Evolutionary conservation across 2,329 filamentous ascomycete genomes (phyloP), one percentile per base, ranked within the genome.

Genomic region (Beauveria sp.): DNA sequence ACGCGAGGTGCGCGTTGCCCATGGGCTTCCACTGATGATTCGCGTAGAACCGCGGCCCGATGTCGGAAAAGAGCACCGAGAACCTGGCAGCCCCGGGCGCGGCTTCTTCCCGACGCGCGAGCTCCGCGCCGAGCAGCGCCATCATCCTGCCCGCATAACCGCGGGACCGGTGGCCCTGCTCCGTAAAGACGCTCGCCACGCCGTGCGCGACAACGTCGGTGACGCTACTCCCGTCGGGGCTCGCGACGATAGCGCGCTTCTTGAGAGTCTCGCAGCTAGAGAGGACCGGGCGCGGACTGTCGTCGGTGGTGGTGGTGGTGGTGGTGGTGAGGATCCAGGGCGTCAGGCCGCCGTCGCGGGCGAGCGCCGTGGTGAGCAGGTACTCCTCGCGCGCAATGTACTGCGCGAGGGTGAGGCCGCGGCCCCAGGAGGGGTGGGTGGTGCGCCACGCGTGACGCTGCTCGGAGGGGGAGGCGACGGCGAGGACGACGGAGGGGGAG

Each of bases 61-160:
- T 92, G 69, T 96, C 91, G 9, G 91, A 96, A 74, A 87, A 96
- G 9, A 97, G 79, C 8, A 96, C 83, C 0, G 90, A 93, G 73
- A 93, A 95, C 16, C 74, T 65, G 72, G 80, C 70, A 56, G 76
- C 74, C 28, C 69, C 67, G n/a, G 68, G 53, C 26, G 69, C 43
- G 65, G 69, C 56, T 65, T 24, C 67, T 48, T 75, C 67, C 43
- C 65, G 64, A 1, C 59, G 59, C 16, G 66, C 66, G 26, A 85
- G 71, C 42, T 67, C 66, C 9, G 69, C 65, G 16, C 82, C 85
- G 42, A 95, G 71, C 67, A 93, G 86, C 48, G 74, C 73, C 72
- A 93, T 83, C 87, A 95, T 93, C 61, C 88, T 81, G 62, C 82
- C 83, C 0, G 90, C 91, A 74, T 96, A 96, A 22, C 90, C 89